phyloP scores from a whole-genome alignment of 176 grass and related monocot genomes.

The Zea luxurians region DNA sequence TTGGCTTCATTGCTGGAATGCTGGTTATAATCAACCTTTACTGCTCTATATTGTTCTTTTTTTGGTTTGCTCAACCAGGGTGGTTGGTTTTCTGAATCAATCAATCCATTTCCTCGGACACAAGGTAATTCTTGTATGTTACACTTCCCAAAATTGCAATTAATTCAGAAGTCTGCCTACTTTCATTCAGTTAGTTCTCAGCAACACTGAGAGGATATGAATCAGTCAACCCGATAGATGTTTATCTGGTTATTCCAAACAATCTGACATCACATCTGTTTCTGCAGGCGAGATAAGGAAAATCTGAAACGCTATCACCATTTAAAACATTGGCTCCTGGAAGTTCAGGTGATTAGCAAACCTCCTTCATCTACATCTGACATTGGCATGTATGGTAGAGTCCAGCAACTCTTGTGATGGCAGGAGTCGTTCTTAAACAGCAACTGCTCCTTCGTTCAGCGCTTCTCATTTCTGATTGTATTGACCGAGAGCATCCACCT shows the following conservation, averaged over 20 bases:
- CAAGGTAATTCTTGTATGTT: neutral
- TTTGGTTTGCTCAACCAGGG: neutral
- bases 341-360: slow-evolving; percentile 11
- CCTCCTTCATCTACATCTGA: slow-evolving; percentile 30
- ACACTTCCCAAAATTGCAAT: neutral
- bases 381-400: neutral
- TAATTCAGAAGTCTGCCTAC: neutral
- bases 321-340: neutral
- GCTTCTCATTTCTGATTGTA: slow-evolving; percentile 60
- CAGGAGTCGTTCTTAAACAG: neutral
- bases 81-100: neutral
- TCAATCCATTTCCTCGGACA: neutral
- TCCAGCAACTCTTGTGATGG: neutral
- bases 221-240: neutral
- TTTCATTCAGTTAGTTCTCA: slow-evolving; percentile 25
- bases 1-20: neutral
- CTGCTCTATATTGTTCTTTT: neutral
- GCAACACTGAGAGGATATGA: slow-evolving; percentile 11
- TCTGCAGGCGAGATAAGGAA: slow-evolving; percentile 24
- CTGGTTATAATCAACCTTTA: neutral
- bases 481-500: slow-evolving; percentile 40
- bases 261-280: slow-evolving; percentile 14
- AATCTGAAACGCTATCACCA: neutral
- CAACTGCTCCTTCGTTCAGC: slow-evolving; percentile 31
- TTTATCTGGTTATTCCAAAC: slow-evolving; percentile 10